These are phyloP conservation scores for Boletus pseudo-olivaceus DNA, from an alignment of 768 basidiomycete genomes.

Conservation along the genomic window DNA sequence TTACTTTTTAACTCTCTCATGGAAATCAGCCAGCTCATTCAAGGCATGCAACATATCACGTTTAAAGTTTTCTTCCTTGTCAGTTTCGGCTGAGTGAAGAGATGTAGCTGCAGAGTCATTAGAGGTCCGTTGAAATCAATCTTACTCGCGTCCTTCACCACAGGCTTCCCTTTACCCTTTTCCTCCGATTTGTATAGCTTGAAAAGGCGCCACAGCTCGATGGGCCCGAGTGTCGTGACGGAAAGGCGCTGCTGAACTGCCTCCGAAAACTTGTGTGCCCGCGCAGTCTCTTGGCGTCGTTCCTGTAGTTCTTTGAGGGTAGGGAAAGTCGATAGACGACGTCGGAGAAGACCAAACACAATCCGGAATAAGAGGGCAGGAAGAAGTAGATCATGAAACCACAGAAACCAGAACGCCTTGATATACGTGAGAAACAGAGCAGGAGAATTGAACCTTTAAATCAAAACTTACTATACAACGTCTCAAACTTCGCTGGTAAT, in stretches of 20 bases:
- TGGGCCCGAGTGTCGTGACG: conserved; percentile 43
- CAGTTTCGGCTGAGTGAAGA: conserved; percentile 3
- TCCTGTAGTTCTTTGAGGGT: conserved; percentile 50
- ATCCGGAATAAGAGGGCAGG: conserved; percentile 49
- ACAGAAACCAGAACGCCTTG: conserved; percentile 61
- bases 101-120: not conserved
- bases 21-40: conserved; percentile 53
- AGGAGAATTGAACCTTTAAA: not conserved
- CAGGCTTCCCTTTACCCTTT: conserved; percentile 32
- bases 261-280: conserved; percentile 51
- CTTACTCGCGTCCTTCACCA: conserved; percentile 9
- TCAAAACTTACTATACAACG: conserved; percentile 49
- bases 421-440: conserved; percentile 1
- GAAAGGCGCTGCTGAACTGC: conserved; percentile 46
- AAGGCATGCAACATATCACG: conserved; percentile 39
- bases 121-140: not conserved
- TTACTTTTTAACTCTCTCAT: conserved; percentile 65
- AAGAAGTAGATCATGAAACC: conserved; percentile 56
- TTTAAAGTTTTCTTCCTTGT: conserved; percentile 41
- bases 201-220: conserved; percentile 54
- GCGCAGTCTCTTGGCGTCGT: conserved; percentile 45
- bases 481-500: conserved; percentile 42
- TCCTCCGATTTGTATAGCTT: conserved; percentile 38
- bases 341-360: conserved; percentile 45
- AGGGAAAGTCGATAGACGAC: conserved; percentile 52